These are phyloP conservation scores for Cryphonectria japonica DNA, from an alignment of 2,329 filamentous ascomycete genomes.

Conservation along the genomic window DNA sequence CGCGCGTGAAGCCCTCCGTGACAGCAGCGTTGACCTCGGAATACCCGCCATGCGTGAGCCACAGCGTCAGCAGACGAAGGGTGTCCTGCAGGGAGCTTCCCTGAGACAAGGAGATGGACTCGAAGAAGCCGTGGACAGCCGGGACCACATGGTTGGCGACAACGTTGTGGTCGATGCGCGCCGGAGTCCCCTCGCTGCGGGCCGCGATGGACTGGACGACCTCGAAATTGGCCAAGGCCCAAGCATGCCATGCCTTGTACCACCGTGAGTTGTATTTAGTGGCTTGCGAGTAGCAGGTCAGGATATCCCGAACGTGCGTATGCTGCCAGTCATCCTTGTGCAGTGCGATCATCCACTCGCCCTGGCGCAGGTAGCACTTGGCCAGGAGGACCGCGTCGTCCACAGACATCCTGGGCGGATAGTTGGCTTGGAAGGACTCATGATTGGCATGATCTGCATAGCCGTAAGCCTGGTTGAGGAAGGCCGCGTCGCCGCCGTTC, in stretches of 20 bases:
- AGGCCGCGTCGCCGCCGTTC: constrained; percentile 43
- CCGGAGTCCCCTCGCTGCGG: constrained; percentile 59
- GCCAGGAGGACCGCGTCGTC: constrained; percentile 77
- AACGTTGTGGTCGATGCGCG: constrained; percentile 62
- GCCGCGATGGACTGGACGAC: constrained; percentile 84
- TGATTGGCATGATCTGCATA: constrained; percentile 51
- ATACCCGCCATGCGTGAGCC: constrained; percentile 92
- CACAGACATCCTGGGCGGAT: constrained; percentile 51
- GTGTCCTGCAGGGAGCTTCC: constrained; percentile 96
- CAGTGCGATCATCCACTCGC: constrained; percentile 89
- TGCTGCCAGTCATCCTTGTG: constrained; percentile 89
- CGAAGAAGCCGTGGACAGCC: constrained; percentile 94
- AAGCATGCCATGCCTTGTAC: constrained; percentile 99
- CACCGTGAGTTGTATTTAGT: constrained; percentile 93
- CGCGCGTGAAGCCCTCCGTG: constrained; percentile 85
- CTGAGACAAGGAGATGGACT: constrained; percentile 89
- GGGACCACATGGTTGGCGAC: constrained; percentile 90
- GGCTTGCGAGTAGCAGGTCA: constrained; percentile 88
- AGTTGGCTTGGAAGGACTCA: constrained; percentile 51
- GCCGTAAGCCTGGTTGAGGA: constrained; percentile 51
- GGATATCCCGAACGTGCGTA: constrained; percentile 82
- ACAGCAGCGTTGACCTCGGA: constrained; percentile 86
- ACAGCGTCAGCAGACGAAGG: constrained; percentile 86
- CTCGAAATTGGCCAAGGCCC: constrained; percentile 98
- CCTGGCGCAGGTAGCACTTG: constrained; percentile 94